Conservation (phyloP, 2,329 filamentous ascomycete genomes). For the Zalaria sp. region DNA sequence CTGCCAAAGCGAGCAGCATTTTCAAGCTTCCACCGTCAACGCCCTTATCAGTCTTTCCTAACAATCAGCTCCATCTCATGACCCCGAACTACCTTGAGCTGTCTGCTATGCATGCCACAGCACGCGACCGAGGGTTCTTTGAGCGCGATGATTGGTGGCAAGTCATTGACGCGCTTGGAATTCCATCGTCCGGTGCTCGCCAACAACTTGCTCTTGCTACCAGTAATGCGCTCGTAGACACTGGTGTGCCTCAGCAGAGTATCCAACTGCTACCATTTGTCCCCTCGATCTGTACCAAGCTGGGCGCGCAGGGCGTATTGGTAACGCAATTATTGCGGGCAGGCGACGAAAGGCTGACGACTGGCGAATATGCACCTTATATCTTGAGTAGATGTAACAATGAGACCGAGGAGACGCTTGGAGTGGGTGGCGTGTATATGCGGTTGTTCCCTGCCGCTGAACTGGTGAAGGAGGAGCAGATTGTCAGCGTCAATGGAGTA, state of each 20-base stretch:
- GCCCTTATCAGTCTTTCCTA: slow-evolving; percentile 37
- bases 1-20: slow-evolving; percentile 57
- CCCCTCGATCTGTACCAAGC: slow-evolving; percentile 70
- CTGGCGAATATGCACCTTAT: slow-evolving; percentile 49
- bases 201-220: slow-evolving; percentile 60
- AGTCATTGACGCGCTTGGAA: slow-evolving; percentile 64
- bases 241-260: slow-evolving; percentile 69
- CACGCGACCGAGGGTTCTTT: slow-evolving; percentile 52
- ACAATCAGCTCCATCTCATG: slow-evolving; percentile 53
- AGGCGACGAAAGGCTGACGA: slow-evolving; percentile 53
- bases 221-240: slow-evolving; percentile 52
- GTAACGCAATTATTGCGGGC: slow-evolving; percentile 55
- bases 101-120: slow-evolving; percentile 59
- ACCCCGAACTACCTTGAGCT: slow-evolving; percentile 80
- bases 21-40: slow-evolving; percentile 35
- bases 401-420: slow-evolving; percentile 33
- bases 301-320: slow-evolving; percentile 63
- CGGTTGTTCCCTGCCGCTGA: slow-evolving; percentile 51
- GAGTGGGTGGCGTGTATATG: slow-evolving; percentile 73
- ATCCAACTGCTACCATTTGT: slow-evolving; percentile 82
- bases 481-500: slow-evolving; percentile 85
- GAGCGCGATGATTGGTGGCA: slow-evolving; percentile 62
- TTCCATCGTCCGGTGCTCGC: slow-evolving; percentile 53
- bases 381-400: slow-evolving; percentile 50
- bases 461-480: slow-evolving; percentile 43